Evolutionary conservation across 306 rosid genomes (phyloP).

Genomic region (Oemleria cerasiformis): DNA sequence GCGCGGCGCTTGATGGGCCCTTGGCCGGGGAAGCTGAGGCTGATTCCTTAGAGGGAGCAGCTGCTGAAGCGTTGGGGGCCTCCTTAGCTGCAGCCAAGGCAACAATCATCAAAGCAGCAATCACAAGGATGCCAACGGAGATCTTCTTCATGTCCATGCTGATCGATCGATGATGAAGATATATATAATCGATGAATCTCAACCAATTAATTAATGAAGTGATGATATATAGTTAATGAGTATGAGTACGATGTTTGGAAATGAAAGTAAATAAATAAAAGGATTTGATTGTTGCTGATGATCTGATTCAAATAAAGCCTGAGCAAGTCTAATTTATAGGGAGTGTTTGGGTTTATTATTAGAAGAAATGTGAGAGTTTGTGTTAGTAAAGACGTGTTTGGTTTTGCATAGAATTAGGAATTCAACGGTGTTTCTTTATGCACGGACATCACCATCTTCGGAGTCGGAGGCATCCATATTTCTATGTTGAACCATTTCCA

Average conservation of each 20-base stretch:
- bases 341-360: neutral
- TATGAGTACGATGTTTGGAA: too few relatives aligned
- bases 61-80: neutral
- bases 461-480: too few relatives aligned
- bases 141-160: slow-evolving; percentile 11
- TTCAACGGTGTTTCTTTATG: neutral
- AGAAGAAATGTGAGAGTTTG: neutral
- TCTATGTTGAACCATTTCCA: too few relatives aligned
- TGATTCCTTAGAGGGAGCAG: neutral
- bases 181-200: too few relatives aligned
- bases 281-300: too few relatives aligned
- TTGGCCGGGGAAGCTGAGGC: slow-evolving; percentile 29
- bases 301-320: too few relatives aligned
- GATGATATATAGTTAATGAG: too few relatives aligned
- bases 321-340: neutral
- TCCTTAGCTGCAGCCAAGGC: neutral
- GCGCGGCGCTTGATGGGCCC: slow-evolving; percentile 23
- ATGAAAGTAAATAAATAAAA: too few relatives aligned
- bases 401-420: slow-evolving; percentile 9
- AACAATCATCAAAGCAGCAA: neutral
- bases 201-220: too few relatives aligned
- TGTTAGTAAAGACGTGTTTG: neutral
- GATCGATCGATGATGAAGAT: too few relatives aligned
- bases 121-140: slow-evolving; percentile 30
- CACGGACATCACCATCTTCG: too few relatives aligned